Conservation (phyloP, 2,329 filamentous ascomycete species). For the Magnaporthiopsis poae region DNA sequence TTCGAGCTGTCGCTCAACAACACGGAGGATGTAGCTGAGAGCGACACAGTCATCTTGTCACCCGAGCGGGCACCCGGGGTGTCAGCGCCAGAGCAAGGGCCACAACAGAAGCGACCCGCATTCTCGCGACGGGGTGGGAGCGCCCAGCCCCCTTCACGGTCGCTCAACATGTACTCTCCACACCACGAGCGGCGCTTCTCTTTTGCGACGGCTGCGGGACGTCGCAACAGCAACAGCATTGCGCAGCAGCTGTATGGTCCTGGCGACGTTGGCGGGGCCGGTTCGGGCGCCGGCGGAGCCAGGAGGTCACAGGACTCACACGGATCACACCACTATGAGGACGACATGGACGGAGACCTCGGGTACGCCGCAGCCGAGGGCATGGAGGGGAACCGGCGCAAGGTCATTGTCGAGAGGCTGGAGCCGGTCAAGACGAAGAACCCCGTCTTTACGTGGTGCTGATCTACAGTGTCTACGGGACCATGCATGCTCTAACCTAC, state of each 20-base stretch:
- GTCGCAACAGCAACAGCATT: slow-evolving; percentile 40
- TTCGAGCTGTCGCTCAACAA: slow-evolving; percentile 51
- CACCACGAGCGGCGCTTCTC: slow-evolving; percentile 44
- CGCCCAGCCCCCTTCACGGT: slow-evolving; percentile 25
- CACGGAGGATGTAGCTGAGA: slow-evolving; percentile 7
- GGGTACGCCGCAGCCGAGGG: slow-evolving; percentile 90
- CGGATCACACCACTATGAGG: slow-evolving; percentile 42
- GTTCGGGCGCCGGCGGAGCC: slow-evolving; percentile 14
- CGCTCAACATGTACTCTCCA: slow-evolving; percentile 34
- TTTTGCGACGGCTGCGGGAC: slow-evolving; percentile 37
- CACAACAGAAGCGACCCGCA: slow-evolving; percentile 13
- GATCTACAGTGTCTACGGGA: slow-evolving; percentile 16
- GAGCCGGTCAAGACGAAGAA: slow-evolving; percentile 93
- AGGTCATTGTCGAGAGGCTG: slow-evolving; percentile 91
- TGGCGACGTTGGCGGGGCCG: slow-evolving; percentile 6
- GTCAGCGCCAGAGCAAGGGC: background rate
- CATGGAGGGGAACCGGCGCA: slow-evolving; percentile 81
- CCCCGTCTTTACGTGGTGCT: slow-evolving; percentile 97
- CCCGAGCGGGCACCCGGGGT: slow-evolving; percentile 3
- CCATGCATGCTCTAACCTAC: no score
- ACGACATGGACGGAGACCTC: slow-evolving; percentile 75
- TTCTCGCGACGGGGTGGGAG: slow-evolving; percentile 7
- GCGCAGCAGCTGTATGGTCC: slow-evolving; percentile 42
- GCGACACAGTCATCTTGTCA: background rate
- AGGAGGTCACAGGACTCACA: slow-evolving; percentile 14